Evolutionary conservation across 768 basidiomycete species (phyloP), one percentile per base, ranked within the genome.

Genomic region (Tricholoma sp.): DNA sequence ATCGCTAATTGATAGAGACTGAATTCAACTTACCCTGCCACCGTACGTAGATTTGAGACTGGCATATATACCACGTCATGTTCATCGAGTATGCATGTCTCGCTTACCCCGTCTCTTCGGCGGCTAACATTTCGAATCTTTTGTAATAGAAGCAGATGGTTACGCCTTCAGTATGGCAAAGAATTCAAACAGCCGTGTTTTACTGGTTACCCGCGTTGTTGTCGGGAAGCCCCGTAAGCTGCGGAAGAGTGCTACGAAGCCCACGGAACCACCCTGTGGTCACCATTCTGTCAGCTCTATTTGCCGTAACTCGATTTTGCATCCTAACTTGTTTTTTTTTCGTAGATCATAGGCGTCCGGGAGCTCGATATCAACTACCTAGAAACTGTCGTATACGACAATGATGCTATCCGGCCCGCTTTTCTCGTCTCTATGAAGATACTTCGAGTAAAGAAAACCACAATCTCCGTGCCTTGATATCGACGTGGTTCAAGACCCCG

Each of bases 141-240:
- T n/a, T n/a, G n/a, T n/a, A n/a, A n/a, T 57, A 87, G 85, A 87
- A 66, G 85, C 86, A 33, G 85, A 88, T 56, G 85, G 86, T 62
- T 88, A 88, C 63, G 68, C 73, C 18, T 57, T 63, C 44, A 85
- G 78, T 59, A 65, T 69, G 11, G 72, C 77, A 17, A 67, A 74
- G 45, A 65, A 70, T 29, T 73, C 78, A 6, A 65, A 66, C 13
- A 72, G 77, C 53, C 80, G 82, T 17, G 80, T 80, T 13, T 67
- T 84, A 57, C 66, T 87, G 11, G 73, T 84, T 42, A 84, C 75
- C 63, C 80, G 83, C 20, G 86, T 88, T 17, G 75, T 84, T n/a
- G 79, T 86, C 39, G 86, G 86, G 7, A 84, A 75, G 63, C 73
- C 84, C 28, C 73, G 74, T 59, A 78, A 73, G 60, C 76, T 77